phyloP scores from a whole-genome alignment of 75 land plant genomes.

The Pseudotsuga menziesii region DNA sequence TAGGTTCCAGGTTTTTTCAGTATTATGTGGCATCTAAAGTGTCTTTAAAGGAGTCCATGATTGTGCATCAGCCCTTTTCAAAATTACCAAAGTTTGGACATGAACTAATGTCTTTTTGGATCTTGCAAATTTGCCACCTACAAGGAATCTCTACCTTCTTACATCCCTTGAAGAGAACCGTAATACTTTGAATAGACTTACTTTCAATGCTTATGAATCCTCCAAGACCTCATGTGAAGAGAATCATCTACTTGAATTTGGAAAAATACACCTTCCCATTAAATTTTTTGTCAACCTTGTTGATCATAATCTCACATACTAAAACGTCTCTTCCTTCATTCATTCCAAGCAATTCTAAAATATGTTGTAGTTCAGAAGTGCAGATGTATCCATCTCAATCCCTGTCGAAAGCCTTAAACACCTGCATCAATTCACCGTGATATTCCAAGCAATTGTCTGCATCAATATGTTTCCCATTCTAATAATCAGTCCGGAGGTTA shows the following conservation, averaged over 20 bases:
- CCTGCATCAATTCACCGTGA: neutral
- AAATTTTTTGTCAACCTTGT: neutral
- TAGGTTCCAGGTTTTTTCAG: too few species aligned
- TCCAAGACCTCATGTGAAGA: neutral
- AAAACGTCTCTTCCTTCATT: constrained; percentile 3
- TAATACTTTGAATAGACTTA: too few species aligned
- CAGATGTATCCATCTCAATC: constrained; percentile 12
- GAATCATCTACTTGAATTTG: constrained; percentile 19
- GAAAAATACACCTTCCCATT: constrained; percentile 15
- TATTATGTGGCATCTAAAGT: too few species aligned
- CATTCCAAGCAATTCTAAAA: constrained; percentile 10
- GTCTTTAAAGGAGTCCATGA: too few species aligned
- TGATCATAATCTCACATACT: constrained; percentile 13
- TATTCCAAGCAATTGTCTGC: too few species aligned
- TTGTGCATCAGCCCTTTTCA: too few species aligned
- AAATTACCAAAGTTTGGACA: too few species aligned
- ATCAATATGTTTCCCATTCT: neutral
- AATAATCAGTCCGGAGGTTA: neutral
- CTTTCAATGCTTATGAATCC: too few species aligned
- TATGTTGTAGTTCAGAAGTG: constrained; percentile 13
- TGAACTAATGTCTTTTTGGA: too few species aligned
- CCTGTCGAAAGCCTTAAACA: constrained; percentile 9
- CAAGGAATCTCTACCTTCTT: too few species aligned
- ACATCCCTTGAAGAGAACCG: too few species aligned
- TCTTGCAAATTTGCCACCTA: too few species aligned